phyloP scores from a whole-genome alignment of 2,329 filamentous ascomycete species.

The Penicillium italicum region DNA sequence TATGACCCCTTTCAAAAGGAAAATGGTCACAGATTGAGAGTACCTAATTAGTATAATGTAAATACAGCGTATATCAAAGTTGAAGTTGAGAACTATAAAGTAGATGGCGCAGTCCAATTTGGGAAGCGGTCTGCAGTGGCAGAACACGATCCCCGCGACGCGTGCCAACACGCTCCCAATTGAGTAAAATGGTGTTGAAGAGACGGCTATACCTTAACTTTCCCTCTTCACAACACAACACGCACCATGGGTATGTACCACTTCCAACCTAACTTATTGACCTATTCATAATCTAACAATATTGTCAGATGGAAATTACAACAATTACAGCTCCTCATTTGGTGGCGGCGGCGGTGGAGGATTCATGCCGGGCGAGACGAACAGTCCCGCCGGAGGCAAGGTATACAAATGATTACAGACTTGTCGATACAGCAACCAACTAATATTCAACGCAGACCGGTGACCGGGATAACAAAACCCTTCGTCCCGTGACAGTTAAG shows the following conservation, averaged over 20 bases:
- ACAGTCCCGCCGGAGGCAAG: slow-evolving; percentile 46
- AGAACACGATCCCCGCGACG: slow-evolving; percentile 30
- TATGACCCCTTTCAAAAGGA: not conserved
- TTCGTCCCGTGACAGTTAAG: slow-evolving; percentile 93
- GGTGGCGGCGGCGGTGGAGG: slow-evolving; percentile 56
- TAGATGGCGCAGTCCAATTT: not conserved
- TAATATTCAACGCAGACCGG: slow-evolving; percentile 10
- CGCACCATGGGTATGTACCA: slow-evolving; percentile 31
- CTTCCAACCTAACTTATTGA: not conserved
- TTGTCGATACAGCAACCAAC: not conserved
- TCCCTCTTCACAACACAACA: slow-evolving; percentile 11
- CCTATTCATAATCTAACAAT: not conserved
- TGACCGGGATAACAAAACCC: slow-evolving; percentile 70
- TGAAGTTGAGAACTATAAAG: not conserved
- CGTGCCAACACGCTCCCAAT: slow-evolving; percentile 40
- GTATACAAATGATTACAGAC: slow-evolving; percentile 22
- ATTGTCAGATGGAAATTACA: slow-evolving; percentile 34
- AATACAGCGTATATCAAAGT: not conserved
- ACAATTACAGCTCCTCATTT: slow-evolving; percentile 55
- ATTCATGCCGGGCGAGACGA: slow-evolving; percentile 54
- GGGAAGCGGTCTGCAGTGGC: not conserved
- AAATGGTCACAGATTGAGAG: no score
- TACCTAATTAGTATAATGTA: not conserved
- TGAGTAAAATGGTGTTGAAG: slow-evolving; percentile 33
- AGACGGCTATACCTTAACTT: slow-evolving; percentile 9